Percentiles rank a stretch among this genome's conserved stretches.
Conservation (phyloP, 2,329 filamentous ascomycete genomes). For the Hypoxylon sp. region DNA sequence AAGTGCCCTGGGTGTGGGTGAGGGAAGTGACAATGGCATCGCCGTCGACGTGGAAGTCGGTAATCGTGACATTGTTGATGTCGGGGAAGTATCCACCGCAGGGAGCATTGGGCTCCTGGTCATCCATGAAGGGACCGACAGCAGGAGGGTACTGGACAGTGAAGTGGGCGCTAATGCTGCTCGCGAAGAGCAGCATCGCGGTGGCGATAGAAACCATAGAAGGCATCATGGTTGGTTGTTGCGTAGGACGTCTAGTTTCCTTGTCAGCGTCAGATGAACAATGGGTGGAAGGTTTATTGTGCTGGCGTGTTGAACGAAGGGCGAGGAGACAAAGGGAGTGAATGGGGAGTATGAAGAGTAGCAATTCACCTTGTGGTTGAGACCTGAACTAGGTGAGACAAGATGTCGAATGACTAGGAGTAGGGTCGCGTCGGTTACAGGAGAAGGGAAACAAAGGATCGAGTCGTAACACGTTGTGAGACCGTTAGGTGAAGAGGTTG, state of each 20-base stretch:
- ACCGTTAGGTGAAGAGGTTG: slow-evolving; percentile 27
- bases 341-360: neutral
- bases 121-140: slow-evolving; percentile 65
- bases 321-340: neutral
- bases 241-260: slow-evolving; percentile 2
- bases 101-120: slow-evolving; percentile 62
- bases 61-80: slow-evolving; percentile 56
- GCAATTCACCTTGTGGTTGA: slow-evolving; percentile 27
- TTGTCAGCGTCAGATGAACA: slow-evolving; percentile 5
- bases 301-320: neutral
- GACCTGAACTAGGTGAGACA: slow-evolving; percentile 24
- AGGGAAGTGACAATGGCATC: slow-evolving; percentile 65
- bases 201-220: slow-evolving; percentile 56
- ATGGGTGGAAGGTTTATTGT: neutral
- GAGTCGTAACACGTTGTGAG: slow-evolving; percentile 19
- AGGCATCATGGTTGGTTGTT: slow-evolving; percentile 54
- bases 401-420: slow-evolving; percentile 21
- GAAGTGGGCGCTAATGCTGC: slow-evolving; percentile 68
- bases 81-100: slow-evolving; percentile 69
- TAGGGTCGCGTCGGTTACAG: slow-evolving; percentile 27
- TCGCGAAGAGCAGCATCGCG: slow-evolving; percentile 56
- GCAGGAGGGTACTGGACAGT: slow-evolving; percentile 63
- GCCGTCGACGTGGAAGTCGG: slow-evolving; percentile 71
- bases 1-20: slow-evolving; percentile 67
- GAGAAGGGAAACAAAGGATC: slow-evolving; percentile 11